Base-by-base conservation (phyloP, 495 filamentous ascomycete species). In the Aspergillus wentii region DNA sequence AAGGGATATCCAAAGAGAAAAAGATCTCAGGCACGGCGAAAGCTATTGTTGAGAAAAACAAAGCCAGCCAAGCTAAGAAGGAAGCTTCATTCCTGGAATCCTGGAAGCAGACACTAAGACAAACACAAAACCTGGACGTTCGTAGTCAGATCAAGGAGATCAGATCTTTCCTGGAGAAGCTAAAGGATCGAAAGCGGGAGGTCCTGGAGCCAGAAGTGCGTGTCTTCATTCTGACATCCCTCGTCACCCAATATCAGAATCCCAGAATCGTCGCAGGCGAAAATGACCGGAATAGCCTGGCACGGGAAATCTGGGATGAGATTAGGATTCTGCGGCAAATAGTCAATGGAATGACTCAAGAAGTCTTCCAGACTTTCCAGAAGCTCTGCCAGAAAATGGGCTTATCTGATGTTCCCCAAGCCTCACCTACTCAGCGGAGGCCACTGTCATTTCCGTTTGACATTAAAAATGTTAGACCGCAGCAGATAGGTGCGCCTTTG, bases 101-200 rank as follows among this genome's bases (percentile, higher is more conserved):
- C 11, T 29, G 26, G 26, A 29, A 29, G 11, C 11, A 5, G 5
- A 5, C 11, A n/a, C 5, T 56, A 6, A 52, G 51, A 15, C 56
- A 68, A 14, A 28, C 19, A 15, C 56, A 58, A 25, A 36, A 46
- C 11, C 22, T 51, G 17, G 57, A 53, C 28, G 57, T 70, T 5
- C 72, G 68, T 14, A 52, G 69, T 41, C 66, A 68, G 33, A 52
- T 67, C 5, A 63, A 68, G 35, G 69, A 60, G 9, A 5, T 9
- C 10, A 9, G 14, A 13, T 29, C 26, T n/a, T 74, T 68, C 36
- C 56, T 74, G 4, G 50, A 33, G 6, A 41, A 38, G 8, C 40
- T 71, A 9, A 38, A 52, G 2, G 34, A 48, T 4, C 35, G 41
- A 1, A 61, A 64, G n/a, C 46, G 54, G 6, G 38, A 44, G 1